Base-by-base conservation (phyloP, 2,329 filamentous ascomycete genomes). In the Colletotrichum nymphaeae region DNA sequence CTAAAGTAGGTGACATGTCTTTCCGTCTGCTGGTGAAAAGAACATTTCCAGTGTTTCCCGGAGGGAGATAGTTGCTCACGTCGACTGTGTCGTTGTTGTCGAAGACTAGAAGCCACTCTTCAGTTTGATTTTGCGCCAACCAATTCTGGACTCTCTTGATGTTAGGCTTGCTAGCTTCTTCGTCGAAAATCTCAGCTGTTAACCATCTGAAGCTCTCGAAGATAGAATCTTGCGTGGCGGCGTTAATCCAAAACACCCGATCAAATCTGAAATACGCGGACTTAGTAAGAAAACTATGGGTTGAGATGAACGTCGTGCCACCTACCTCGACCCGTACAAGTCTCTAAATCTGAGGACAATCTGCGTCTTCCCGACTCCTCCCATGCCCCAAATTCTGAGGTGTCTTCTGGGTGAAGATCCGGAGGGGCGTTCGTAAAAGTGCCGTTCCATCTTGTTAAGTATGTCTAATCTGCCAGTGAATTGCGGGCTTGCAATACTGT, bases 301-400 rank as follows among this genome's bases (percentile, higher is more conserved):
- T 42, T 24, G 3, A 19, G 32, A n/a, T 9, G 56, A 7, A 52
- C 12, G 9, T 19, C 22, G 11, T 26, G 35, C n/a, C 4, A 53
- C 72, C n/a, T 74, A 77, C 79, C 70, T 67, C 3, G 75, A 46
- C 14, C 76, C 69, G 1, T 74, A 46, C 2, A 55, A 42, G 11
- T 81, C 77, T 0, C 74, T 56, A 5, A 79, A 78, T 28, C 76
- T 80, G 4, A 79, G 35, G 0, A 77, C 80, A 4, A 81, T 79
- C n/a, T 81, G 77, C 0, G 78, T 81, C 55, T 83, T 83, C 0
- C 81, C 80, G 0, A 77, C 75, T 4, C 81, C 81, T 3, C 77
- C 76, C 74, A 81, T 77, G 0, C 80, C 81, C 30, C 78, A 69
- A 1, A 81, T 68, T 14, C 80, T 63, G 22, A 78, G 78, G 11